Conservation (phyloP, 2,329 filamentous ascomycete species). For the Calonectria crousiana region DNA sequence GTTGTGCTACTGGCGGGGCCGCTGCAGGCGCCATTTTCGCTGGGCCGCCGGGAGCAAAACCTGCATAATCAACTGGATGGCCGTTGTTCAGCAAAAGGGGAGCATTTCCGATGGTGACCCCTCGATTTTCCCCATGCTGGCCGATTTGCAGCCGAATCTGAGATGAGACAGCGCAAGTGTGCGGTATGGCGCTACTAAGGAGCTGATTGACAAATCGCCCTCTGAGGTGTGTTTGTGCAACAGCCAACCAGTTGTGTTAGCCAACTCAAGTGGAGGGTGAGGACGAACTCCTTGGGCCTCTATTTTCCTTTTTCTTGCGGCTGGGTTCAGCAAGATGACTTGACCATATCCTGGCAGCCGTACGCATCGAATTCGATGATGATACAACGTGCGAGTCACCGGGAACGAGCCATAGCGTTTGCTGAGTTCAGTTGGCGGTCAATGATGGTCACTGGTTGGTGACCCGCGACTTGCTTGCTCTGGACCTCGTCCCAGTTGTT, state of each 20-base stretch:
- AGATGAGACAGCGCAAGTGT: conserved; percentile 43
- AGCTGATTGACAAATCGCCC: conserved; percentile 25
- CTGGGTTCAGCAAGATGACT: neutral
- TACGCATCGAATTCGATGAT: neutral
- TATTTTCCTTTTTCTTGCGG: neutral
- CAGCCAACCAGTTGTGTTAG: conserved; percentile 27
- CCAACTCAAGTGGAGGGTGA: conserved; percentile 8
- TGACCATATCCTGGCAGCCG: neutral
- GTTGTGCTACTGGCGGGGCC: conserved; percentile 33
- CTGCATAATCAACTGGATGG: conserved; percentile 23
- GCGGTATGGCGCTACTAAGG: conserved; percentile 28
- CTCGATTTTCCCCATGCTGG: conserved; percentile 28
- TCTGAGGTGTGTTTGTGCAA: conserved; percentile 36
- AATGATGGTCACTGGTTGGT: neutral
- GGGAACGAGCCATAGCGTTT: neutral
- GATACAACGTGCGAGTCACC: neutral
- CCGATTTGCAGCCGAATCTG: conserved; percentile 32
- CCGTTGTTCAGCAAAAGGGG: conserved; percentile 27
- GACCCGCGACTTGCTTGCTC: neutral
- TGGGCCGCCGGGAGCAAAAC: conserved; percentile 20
- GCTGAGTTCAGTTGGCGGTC: neutral
- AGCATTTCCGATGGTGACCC: conserved; percentile 26
- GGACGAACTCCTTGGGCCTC: neutral
- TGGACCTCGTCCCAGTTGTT: neutral
- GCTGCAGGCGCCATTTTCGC: conserved; percentile 38